phyloP scores from a whole-genome alignment of 1,139 yeast genomes.

The Suhomyces coccinellae region DNA sequence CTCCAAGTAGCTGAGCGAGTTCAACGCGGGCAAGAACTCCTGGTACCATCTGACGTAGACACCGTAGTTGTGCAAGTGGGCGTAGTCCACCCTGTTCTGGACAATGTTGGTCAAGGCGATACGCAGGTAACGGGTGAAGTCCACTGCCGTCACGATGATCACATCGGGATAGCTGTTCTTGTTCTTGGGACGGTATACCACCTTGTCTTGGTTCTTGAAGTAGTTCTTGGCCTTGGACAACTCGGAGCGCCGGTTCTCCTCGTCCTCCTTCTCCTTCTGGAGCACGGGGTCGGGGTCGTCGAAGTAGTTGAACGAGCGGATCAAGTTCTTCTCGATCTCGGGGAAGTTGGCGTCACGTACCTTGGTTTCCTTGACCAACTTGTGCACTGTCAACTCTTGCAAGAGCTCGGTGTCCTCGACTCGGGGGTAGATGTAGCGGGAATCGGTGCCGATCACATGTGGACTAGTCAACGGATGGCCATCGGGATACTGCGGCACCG shows the following conservation, averaged over 20 bases:
- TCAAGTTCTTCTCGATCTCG: slow-evolving; percentile 35
- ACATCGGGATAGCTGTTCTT: slow-evolving; percentile 59
- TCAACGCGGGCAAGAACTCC: slow-evolving; percentile 66
- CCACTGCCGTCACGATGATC: slow-evolving; percentile 78
- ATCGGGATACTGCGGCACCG: slow-evolving; percentile 26
- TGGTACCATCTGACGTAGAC: slow-evolving; percentile 79
- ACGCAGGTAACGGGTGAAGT: slow-evolving; percentile 65
- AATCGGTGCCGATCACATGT: slow-evolving; percentile 42
- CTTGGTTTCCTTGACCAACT: slow-evolving; percentile 48
- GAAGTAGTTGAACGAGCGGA: slow-evolving; percentile 42
- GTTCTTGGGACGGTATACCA: slow-evolving; percentile 48
- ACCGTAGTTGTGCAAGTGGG: slow-evolving; percentile 72
- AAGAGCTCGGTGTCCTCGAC: slow-evolving; percentile 64
- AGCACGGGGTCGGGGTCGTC: slow-evolving; percentile 46
- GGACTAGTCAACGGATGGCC: slow-evolving; percentile 39
- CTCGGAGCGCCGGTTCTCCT: slow-evolving; percentile 38
- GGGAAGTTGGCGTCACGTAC: slow-evolving; percentile 38
- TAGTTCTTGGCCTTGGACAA: slow-evolving; percentile 51
- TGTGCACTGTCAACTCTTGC: slow-evolving; percentile 53
- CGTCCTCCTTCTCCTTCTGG: slow-evolving; percentile 41
- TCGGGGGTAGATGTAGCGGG: slow-evolving; percentile 62
- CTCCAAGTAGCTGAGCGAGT: slow-evolving; percentile 41
- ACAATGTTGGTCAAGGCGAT: slow-evolving; percentile 64
- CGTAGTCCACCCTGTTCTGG: slow-evolving; percentile 81
- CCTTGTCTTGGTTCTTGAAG: slow-evolving; percentile 66